Conservation (phyloP, 2,329 filamentous ascomycete genomes). For the Myriosclerotinia curreyana region DNA sequence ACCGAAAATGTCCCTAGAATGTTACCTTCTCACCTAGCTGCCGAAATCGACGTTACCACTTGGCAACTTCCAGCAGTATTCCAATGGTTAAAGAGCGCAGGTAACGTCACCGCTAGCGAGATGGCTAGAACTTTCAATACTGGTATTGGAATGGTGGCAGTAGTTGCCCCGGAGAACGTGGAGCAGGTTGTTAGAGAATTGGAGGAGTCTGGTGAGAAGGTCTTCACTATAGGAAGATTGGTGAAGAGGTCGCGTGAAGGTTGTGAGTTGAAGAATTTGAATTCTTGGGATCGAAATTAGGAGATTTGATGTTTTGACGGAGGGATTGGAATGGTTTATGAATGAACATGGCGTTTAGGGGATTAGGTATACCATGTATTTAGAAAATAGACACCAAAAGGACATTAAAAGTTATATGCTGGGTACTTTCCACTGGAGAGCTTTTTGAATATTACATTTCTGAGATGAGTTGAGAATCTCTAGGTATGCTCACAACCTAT, state of each 20-base stretch:
- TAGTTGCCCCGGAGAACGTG: constrained; percentile 65
- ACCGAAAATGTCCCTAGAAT: constrained; percentile 93
- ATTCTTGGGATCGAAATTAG: constrained; percentile 33
- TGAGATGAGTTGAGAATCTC: constrained; percentile 17
- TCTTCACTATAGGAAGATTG: constrained; percentile 72
- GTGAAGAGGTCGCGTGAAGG: constrained; percentile 55
- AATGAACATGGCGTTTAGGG: constrained; percentile 8
- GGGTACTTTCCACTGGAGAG: not conserved
- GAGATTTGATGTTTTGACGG: not conserved
- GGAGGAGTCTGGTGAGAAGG: constrained; percentile 67
- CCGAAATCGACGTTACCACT: constrained; percentile 71
- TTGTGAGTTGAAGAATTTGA: constrained; percentile 60
- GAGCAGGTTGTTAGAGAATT: constrained; percentile 59
- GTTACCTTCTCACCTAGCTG: constrained; percentile 74
- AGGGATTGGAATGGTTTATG: not conserved
- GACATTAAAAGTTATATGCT: not conserved
- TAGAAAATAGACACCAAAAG: constrained; percentile 3
- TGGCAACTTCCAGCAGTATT: constrained; percentile 81
- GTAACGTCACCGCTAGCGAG: constrained; percentile 71
- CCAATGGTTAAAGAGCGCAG: constrained; percentile 73
- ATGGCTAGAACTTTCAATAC: constrained; percentile 95
- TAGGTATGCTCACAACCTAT: not conserved
- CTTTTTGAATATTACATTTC: constrained; percentile 4
- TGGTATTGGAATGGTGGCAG: constrained; percentile 89
- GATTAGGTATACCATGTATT: constrained; percentile 9